phyloP scores from a whole-genome alignment of 2,329 filamentous ascomycete genomes.

The Mycogone perniciosa region DNA sequence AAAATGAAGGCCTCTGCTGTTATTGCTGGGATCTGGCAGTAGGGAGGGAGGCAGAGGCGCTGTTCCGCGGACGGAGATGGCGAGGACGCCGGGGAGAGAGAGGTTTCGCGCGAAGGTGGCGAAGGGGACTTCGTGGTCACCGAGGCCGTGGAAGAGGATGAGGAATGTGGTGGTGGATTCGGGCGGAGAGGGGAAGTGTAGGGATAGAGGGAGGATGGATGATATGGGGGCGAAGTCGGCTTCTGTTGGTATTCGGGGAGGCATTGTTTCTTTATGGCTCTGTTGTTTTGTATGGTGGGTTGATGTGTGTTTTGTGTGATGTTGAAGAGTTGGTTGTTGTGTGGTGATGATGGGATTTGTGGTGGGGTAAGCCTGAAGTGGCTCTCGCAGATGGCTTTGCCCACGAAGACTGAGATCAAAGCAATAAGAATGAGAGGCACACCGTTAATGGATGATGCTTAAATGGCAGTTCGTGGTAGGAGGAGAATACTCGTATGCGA shows the following conservation, averaged over 20 bases:
- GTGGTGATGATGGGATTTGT: background rate
- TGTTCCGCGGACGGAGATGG: constrained; percentile 67
- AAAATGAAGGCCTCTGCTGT: constrained; percentile 34
- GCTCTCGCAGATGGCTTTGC: background rate
- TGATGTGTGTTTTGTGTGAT: background rate
- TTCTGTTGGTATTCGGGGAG: constrained; percentile 44
- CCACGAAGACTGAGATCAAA: too few relatives aligned
- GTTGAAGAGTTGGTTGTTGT: background rate
- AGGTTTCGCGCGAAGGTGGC: constrained; percentile 61
- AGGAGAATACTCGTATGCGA: too few relatives aligned
- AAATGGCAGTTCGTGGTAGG: too few relatives aligned
- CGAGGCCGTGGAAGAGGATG: constrained; percentile 77
- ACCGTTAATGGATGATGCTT: too few relatives aligned
- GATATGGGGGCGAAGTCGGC: constrained; percentile 43
- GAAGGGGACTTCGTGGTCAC: constrained; percentile 67
- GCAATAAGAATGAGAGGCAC: too few relatives aligned
- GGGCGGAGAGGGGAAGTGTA: constrained; percentile 46
- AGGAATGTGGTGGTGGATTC: constrained; percentile 68
- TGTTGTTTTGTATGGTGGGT: background rate
- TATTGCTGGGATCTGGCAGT: constrained; percentile 34
- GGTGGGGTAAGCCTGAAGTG: background rate
- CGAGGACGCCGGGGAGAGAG: constrained; percentile 68
- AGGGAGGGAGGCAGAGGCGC: constrained; percentile 62
- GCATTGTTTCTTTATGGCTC: constrained; percentile 25
- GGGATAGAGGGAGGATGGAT: constrained; percentile 35